phyloP scores from a whole-genome alignment of 2,329 filamentous ascomycete genomes.

The Dactylellina cionopaga region DNA sequence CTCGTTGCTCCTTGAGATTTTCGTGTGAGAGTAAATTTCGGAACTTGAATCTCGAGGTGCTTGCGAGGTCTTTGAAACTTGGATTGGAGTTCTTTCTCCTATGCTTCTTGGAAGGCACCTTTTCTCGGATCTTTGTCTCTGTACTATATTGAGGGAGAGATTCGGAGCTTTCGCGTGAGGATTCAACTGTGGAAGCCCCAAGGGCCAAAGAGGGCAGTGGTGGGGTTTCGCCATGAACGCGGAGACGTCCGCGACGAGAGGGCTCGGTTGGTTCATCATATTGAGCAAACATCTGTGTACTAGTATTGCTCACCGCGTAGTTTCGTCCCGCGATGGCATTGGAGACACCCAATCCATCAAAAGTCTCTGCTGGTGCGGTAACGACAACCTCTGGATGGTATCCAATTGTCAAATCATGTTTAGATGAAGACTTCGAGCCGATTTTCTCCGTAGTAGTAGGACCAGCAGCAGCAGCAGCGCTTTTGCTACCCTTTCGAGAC shows the following conservation, averaged over 20 bases:
- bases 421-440: slow-evolving; percentile 31
- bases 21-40: slow-evolving; percentile 45
- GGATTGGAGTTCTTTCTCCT: slow-evolving; percentile 50
- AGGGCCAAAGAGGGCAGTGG: slow-evolving; percentile 41
- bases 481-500: slow-evolving; percentile 18
- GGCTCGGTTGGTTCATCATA: slow-evolving; percentile 40
- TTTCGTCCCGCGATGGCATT: slow-evolving; percentile 27
- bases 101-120: slow-evolving; percentile 32
- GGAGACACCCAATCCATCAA: slow-evolving; percentile 29
- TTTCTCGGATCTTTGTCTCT: neutral
- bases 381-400: slow-evolving; percentile 47
- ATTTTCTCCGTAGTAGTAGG: slow-evolving; percentile 15
- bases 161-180: slow-evolving; percentile 6
- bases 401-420: slow-evolving; percentile 42
- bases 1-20: slow-evolving; percentile 36
- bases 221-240: slow-evolving; percentile 47
- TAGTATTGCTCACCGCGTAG: slow-evolving; percentile 39
- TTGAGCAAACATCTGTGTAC: slow-evolving; percentile 47
- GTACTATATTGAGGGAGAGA: neutral
- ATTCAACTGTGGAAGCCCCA: neutral
- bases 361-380: slow-evolving; percentile 30
- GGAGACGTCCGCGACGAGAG: slow-evolving; percentile 34
- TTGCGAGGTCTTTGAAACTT: slow-evolving; percentile 45
- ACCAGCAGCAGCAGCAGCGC: neutral
- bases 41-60: slow-evolving; percentile 44